These are phyloP conservation scores for Gastrolobium villosum DNA, from an alignment of 306 rosid genomes.

Conservation along the genomic window DNA sequence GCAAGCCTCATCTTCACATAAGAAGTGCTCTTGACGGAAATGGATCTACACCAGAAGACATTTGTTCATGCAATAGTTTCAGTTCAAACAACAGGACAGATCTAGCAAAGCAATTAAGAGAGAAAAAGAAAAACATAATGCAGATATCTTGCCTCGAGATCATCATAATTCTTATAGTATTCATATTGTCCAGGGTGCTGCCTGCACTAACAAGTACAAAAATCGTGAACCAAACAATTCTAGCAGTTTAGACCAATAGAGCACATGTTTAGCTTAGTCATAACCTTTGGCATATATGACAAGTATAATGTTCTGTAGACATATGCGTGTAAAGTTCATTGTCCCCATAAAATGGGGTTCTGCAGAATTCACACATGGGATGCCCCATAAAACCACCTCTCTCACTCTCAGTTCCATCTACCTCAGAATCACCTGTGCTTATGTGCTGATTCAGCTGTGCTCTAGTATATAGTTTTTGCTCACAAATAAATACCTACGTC, in stretches of 20 bases:
- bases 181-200: slow-evolving; percentile 90
- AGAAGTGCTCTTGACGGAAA: slow-evolving; percentile 89
- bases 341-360: slow-evolving; percentile 90
- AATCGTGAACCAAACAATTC: slow-evolving; percentile 33
- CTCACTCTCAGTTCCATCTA: slow-evolving; percentile 97
- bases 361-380: slow-evolving; percentile 93
- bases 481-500: slow-evolving; percentile 86
- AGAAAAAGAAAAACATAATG: slow-evolving; percentile 19
- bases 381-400: slow-evolving; percentile 99
- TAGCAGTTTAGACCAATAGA: slow-evolving; percentile 21
- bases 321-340: slow-evolving; percentile 90
- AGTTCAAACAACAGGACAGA: slow-evolving; percentile 32
- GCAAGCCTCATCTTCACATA: slow-evolving; percentile 97
- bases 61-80: slow-evolving; percentile 37
- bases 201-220: slow-evolving; percentile 61
- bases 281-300: slow-evolving; percentile 97
- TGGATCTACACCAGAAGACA: slow-evolving; percentile 70
- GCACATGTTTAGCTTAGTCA: slow-evolving; percentile 15
- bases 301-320: slow-evolving; percentile 93
- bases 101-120: slow-evolving; percentile 13
- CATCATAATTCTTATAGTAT: slow-evolving; percentile 90
- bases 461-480: slow-evolving; percentile 89
- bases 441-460: slow-evolving; percentile 86
- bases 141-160: slow-evolving; percentile 83
- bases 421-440: slow-evolving; percentile 88